These are phyloP conservation scores for Lipomyces lipofer DNA, from an alignment of 805 yeast genomes.

Conservation along the genomic window DNA sequence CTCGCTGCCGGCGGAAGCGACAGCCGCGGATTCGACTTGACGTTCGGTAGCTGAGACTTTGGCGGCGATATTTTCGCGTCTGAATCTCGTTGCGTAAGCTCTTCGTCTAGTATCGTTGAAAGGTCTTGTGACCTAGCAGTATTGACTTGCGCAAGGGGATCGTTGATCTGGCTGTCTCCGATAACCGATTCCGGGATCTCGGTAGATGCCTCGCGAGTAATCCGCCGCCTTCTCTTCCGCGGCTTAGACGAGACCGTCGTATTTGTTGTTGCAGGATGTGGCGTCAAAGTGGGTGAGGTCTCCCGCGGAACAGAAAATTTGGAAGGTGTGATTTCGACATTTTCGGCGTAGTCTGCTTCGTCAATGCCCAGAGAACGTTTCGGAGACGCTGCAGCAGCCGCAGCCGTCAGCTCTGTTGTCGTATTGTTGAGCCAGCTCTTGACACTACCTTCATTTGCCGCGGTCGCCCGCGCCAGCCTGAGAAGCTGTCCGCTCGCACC, in stretches of 20 bases:
- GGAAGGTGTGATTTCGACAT: too few relatives aligned
- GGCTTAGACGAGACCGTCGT: too few relatives aligned
- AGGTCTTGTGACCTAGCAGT: too few relatives aligned
- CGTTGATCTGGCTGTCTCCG: neutral
- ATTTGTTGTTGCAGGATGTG: too few relatives aligned
- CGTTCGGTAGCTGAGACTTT: conserved; percentile 5
- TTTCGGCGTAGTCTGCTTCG: too few relatives aligned
- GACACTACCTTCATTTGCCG: neutral
- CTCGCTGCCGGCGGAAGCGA: conserved; percentile 11
- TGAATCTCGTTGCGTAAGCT: too few relatives aligned
- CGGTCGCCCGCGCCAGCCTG: neutral
- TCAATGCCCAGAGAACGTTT: too few relatives aligned
- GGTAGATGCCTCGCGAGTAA: neutral
- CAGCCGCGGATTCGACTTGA: conserved; percentile 7
- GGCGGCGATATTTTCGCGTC: too few relatives aligned
- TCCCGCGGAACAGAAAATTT: too few relatives aligned
- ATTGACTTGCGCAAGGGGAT: neutral
- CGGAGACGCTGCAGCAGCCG: too few relatives aligned
- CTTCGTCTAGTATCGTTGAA: too few relatives aligned
- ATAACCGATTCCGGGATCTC: conserved; percentile 4
- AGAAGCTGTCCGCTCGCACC: neutral
- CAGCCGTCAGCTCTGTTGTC: neutral
- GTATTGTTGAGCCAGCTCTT: neutral
- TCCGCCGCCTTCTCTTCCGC: neutral
- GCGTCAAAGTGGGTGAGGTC: too few relatives aligned